Conservation (phyloP, 2,329 filamentous ascomycete species). For the Mycosphaerella sp. region DNA sequence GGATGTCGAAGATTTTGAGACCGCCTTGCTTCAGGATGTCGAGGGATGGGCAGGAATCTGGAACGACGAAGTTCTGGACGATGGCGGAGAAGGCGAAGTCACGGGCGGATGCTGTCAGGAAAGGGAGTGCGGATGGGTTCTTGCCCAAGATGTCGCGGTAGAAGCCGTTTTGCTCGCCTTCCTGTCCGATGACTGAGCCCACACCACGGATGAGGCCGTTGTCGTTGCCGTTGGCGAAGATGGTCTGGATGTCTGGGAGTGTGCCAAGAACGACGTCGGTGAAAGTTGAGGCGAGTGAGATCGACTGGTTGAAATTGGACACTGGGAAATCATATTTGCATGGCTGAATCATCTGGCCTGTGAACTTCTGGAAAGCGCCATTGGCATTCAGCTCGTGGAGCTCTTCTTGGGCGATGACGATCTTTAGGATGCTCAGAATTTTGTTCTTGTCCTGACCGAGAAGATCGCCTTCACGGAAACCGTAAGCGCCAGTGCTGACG, state of each 20-base stretch:
- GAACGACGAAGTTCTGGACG: conserved; percentile 51
- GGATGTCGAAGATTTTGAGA: not conserved
- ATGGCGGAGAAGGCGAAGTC: conserved; percentile 61
- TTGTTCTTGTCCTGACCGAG: conserved; percentile 47
- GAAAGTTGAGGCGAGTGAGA: conserved; percentile 58
- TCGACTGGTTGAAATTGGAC: conserved; percentile 50
- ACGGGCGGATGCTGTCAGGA: conserved; percentile 57
- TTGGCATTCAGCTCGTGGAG: conserved; percentile 59
- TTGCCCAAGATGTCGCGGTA: conserved; percentile 55
- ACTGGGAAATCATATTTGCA: conserved; percentile 63
- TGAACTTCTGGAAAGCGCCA: conserved; percentile 45
- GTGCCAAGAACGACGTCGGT: conserved; percentile 64
- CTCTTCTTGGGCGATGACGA: conserved; percentile 58
- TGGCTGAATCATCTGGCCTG: conserved; percentile 49
- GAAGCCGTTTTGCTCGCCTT: conserved; percentile 68
- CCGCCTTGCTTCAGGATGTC: not conserved
- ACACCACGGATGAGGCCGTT: conserved; percentile 43
- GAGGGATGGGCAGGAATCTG: conserved; percentile 35
- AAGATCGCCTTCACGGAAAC: conserved; percentile 28
- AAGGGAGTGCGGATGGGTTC: conserved; percentile 57
- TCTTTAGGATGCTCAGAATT: conserved; percentile 45
- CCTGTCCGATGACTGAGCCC: conserved; percentile 57
- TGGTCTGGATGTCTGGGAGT: conserved; percentile 51
- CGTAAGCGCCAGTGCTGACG: conserved; percentile 50
- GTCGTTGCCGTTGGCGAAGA: conserved; percentile 32